A percentile compares a stretch with the other conserved stretches of the same genome.
Conservation (phyloP, 2,329 filamentous ascomycete genomes). For the Zymoseptoria pseudotritici region DNA sequence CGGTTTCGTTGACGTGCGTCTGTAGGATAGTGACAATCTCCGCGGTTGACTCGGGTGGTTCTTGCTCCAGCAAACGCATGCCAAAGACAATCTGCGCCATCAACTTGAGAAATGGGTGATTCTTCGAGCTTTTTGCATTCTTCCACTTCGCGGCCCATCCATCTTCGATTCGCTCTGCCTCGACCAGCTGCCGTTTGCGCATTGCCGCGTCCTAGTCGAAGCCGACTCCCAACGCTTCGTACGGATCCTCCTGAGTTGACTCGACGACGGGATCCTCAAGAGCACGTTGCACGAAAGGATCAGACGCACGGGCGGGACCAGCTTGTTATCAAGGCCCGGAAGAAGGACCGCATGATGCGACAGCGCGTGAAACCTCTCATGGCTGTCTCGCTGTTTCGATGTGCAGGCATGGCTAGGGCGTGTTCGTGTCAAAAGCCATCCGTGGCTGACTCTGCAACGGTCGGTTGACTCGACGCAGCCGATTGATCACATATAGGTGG, state of each 20-base stretch:
- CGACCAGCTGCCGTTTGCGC: constrained; percentile 60
- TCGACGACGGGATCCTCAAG: constrained; percentile 78
- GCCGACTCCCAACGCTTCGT: constrained; percentile 9
- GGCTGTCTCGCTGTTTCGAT: constrained; percentile 2
- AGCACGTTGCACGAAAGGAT: constrained; percentile 67
- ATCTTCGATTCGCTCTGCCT: constrained; percentile 59
- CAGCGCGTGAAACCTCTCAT: constrained; percentile 23
- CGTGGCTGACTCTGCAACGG: not conserved
- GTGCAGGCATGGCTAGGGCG: not conserved
- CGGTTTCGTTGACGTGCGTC: constrained; percentile 86
- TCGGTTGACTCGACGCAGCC: not conserved
- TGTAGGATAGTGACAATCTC: constrained; percentile 87
- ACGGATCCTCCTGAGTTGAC: constrained; percentile 43
- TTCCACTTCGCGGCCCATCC: constrained; percentile 71
- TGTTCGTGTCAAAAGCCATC: not conserved
- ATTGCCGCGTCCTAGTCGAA: constrained; percentile 47
- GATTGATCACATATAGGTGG: not conserved
- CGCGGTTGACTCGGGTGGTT: constrained; percentile 77
- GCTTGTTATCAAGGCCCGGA: constrained; percentile 8
- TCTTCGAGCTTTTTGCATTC: constrained; percentile 64
- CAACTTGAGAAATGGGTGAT: constrained; percentile 84
- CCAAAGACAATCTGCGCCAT: constrained; percentile 91
- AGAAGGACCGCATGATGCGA: constrained; percentile 9
- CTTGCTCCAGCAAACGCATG: constrained; percentile 76
- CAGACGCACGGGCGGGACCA: constrained; percentile 55